These are phyloP conservation scores for Mucor ambiguus DNA, from an alignment of 371 early-diverging fungal species.

Conservation along the genomic window DNA sequence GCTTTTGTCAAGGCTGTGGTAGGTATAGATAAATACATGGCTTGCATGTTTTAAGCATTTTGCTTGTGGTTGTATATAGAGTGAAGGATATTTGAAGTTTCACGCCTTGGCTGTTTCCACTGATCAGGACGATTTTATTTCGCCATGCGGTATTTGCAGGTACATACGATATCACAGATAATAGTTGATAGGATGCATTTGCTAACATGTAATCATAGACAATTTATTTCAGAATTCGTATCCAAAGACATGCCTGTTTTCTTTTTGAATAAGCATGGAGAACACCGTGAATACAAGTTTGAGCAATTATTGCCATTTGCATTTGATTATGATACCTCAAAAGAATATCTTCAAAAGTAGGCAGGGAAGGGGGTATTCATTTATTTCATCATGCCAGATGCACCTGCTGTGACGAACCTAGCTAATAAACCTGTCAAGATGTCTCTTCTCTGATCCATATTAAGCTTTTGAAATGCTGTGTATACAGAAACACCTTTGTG, in stretches of 20 bases:
- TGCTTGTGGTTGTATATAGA: slow-evolving; percentile 32
- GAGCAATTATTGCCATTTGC: slow-evolving; percentile 64
- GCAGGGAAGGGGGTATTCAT: background rate
- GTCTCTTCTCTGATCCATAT: slow-evolving; percentile 35
- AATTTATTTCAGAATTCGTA: slow-evolving; percentile 83
- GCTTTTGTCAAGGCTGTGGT: slow-evolving; percentile 83
- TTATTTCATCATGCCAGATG: slow-evolving; percentile 50
- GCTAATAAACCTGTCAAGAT: slow-evolving; percentile 44
- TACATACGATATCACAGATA: slow-evolving; percentile 16
- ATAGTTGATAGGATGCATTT: background rate
- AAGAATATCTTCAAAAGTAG: slow-evolving; percentile 16
- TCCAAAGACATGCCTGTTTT: slow-evolving; percentile 58
- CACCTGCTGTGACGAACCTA: slow-evolving; percentile 41
- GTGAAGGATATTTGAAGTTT: slow-evolving; percentile 71
- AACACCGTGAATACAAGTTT: slow-evolving; percentile 47
- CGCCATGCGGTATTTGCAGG: slow-evolving; percentile 86
- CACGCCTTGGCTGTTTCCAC: slow-evolving; percentile 68
- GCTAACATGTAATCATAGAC: slow-evolving; percentile 38
- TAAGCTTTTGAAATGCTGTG: slow-evolving; percentile 44
- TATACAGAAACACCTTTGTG: slow-evolving; percentile 49
- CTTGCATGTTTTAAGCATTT: background rate
- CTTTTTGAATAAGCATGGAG: slow-evolving; percentile 58
- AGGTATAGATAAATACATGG: slow-evolving; percentile 23
- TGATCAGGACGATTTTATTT: slow-evolving; percentile 55
- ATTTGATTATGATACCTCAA: slow-evolving; percentile 59